These are phyloP conservation scores for Entomortierella beljakovae DNA, from an alignment of 192 early-diverging fungal species.

Conservation along the genomic window DNA sequence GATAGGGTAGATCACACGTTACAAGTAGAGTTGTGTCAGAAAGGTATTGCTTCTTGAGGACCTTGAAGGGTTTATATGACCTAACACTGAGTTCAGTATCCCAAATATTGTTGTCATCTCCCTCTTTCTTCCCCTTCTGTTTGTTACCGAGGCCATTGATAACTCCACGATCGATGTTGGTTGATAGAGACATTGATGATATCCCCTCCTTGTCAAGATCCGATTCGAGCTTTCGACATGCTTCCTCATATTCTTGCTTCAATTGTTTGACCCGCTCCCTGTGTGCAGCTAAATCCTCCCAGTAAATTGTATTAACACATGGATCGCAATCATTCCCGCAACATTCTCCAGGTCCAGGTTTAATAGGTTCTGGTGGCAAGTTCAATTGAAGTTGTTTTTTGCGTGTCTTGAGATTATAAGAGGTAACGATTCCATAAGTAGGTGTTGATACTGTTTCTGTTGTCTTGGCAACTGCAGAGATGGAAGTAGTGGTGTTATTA, in stretches of 20 bases:
- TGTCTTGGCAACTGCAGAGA: background rate
- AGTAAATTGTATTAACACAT: slow-evolving; percentile 44
- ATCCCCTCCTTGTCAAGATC: background rate
- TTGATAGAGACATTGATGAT: too few relatives aligned
- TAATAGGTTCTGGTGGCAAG: slow-evolving; percentile 25
- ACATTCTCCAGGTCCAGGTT: slow-evolving; percentile 44
- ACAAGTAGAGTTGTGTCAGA: slow-evolving; percentile 24
- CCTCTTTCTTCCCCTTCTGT: background rate
- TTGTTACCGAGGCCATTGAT: background rate
- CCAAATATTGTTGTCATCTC: too few relatives aligned
- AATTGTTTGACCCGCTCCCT: slow-evolving; percentile 5
- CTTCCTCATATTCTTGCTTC: slow-evolving; percentile 13
- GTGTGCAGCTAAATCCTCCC: slow-evolving; percentile 26
- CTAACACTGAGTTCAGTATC: slow-evolving; percentile 20
- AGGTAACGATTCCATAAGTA: slow-evolving; percentile 30
- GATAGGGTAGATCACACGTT: slow-evolving; percentile 33
- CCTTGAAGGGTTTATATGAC: slow-evolving; percentile 30
- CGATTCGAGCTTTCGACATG: slow-evolving; percentile 8
- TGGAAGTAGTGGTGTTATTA: background rate
- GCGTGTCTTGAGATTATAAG: slow-evolving; percentile 24
- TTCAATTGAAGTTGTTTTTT: slow-evolving; percentile 16
- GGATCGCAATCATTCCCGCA: slow-evolving; percentile 52
- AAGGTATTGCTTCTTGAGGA: slow-evolving; percentile 26
- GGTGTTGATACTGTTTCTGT: background rate
- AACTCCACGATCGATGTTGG: background rate